Evolutionary conservation across 1,284 basidiomycete species (phyloP).

Genomic region (Ceratobasidium sp.): DNA sequence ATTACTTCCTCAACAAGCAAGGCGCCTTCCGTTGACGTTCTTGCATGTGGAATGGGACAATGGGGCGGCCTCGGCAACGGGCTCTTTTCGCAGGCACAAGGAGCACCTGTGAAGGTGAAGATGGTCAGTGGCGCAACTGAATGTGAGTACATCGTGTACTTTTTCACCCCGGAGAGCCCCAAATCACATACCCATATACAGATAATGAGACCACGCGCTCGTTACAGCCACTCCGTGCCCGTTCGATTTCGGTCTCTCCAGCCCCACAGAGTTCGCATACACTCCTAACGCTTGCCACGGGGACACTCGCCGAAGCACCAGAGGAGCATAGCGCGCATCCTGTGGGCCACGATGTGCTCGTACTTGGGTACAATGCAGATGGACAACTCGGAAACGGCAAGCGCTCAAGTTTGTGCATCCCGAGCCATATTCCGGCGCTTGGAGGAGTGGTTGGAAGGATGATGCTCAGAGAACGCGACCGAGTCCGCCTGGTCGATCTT

Average conservation of each 20-base stretch:
- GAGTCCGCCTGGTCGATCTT: slow-evolving; percentile 70
- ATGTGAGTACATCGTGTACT: slow-evolving; percentile 63
- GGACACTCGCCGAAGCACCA: slow-evolving; percentile 49
- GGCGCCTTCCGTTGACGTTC: slow-evolving; percentile 66
- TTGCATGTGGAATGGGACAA: slow-evolving; percentile 86
- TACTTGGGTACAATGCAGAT: slow-evolving; percentile 76
- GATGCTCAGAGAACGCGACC: slow-evolving; percentile 64
- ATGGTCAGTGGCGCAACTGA: slow-evolving; percentile 85
- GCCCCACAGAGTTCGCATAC: slow-evolving; percentile 75
- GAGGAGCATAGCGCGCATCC: slow-evolving; percentile 16
- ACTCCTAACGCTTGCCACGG: slow-evolving; percentile 78
- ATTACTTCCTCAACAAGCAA: slow-evolving; percentile 53
- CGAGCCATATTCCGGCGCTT: slow-evolving; percentile 63
- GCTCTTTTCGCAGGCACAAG: slow-evolving; percentile 79
- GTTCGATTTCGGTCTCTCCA: slow-evolving; percentile 72
- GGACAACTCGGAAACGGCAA: slow-evolving; percentile 90
- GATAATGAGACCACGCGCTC: slow-evolving; percentile 72
- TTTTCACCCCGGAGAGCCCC: slow-evolving; percentile 37
- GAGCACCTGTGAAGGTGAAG: slow-evolving; percentile 78
- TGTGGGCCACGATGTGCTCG: slow-evolving; percentile 69
- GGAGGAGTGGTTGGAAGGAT: slow-evolving; percentile 58
- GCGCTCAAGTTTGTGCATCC: slow-evolving; percentile 76
- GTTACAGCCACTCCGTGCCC: slow-evolving; percentile 75
- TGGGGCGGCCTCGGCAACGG: slow-evolving; percentile 88
- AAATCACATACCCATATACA: slow-evolving; percentile 53